These are phyloP conservation scores for Arthroderma uncinatum DNA, from an alignment of 2,329 filamentous ascomycete species.

Conservation along the genomic window DNA sequence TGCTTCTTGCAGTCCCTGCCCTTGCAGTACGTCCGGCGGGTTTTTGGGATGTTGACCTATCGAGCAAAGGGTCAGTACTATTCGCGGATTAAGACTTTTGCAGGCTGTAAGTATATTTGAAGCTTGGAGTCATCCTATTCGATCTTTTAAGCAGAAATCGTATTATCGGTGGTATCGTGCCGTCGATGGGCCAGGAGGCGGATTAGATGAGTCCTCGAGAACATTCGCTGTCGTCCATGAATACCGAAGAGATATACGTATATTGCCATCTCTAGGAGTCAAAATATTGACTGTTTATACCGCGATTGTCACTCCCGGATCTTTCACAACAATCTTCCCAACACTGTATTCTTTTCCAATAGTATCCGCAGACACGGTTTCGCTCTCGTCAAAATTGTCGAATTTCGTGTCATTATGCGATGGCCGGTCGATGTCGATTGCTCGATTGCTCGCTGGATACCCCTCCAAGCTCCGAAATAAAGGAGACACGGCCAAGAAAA, in stretches of 20 bases:
- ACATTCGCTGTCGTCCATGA: not conserved
- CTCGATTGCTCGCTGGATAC: constrained; percentile 4
- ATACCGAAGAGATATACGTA: too few relatives aligned
- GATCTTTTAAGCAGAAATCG: not conserved
- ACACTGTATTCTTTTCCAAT: not conserved
- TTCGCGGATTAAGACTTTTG: constrained; percentile 10
- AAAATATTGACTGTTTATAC: not conserved
- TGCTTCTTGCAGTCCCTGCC: constrained; percentile 89
- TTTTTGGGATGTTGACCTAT: constrained; percentile 97
- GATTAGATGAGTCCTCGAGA: not conserved
- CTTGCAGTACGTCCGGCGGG: constrained; percentile 95
- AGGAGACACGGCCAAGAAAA: constrained; percentile 13
- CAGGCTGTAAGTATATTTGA: not conserved
- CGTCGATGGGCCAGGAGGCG: too few relatives aligned
- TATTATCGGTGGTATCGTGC: too few relatives aligned
- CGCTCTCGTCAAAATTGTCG: not conserved
- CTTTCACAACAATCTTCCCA: not conserved
- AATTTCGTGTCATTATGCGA: not conserved
- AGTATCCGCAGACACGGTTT: not conserved
- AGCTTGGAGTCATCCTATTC: not conserved
- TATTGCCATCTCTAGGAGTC: not conserved
- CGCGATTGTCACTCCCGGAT: not conserved
- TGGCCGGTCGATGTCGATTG: not conserved
- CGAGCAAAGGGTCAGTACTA: not conserved
- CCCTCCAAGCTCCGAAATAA: constrained; percentile 15